Percentiles rank a stretch among this genome's conserved stretches.
Conservation (phyloP, 2,329 filamentous ascomycete species). For the Penicillium sp. region DNA sequence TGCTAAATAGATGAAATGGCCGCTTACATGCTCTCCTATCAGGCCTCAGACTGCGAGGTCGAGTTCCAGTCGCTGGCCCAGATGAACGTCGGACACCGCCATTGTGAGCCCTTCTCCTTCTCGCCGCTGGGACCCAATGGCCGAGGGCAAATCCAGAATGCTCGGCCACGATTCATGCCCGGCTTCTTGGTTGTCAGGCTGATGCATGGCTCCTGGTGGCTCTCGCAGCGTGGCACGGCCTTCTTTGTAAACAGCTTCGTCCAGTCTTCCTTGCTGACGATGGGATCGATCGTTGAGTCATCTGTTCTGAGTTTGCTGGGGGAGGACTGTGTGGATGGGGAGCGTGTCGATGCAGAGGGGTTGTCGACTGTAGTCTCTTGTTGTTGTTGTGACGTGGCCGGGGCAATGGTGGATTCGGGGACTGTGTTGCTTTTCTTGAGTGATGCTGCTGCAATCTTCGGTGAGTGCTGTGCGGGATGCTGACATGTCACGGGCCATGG, state of each 20-base stretch:
- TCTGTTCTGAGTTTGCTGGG: constrained; percentile 34
- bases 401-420: not conserved
- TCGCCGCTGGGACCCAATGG: constrained; percentile 82
- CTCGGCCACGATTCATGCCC: constrained; percentile 71
- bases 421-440: not conserved
- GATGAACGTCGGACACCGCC: constrained; percentile 84
- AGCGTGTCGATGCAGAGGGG: not conserved
- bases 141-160: constrained; percentile 68
- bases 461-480: not conserved
- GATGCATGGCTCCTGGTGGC: constrained; percentile 81
- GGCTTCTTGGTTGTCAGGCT: constrained; percentile 82
- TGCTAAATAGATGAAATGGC: not conserved
- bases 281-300: constrained; percentile 60
- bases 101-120: constrained; percentile 80
- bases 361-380: not conserved
- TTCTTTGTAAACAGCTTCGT: constrained; percentile 76
- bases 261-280: constrained; percentile 78
- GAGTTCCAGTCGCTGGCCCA: constrained; percentile 64
- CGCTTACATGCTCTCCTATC: not conserved
- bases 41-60: constrained; percentile 7
- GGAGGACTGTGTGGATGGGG: constrained; percentile 4
- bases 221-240: constrained; percentile 72
- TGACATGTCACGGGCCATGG: not conserved
- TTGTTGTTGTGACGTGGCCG: not conserved
- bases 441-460: not conserved